Evolutionary conservation across 345 rosid genomes (phyloP).

Genomic region (Salix arbutifolia): DNA sequence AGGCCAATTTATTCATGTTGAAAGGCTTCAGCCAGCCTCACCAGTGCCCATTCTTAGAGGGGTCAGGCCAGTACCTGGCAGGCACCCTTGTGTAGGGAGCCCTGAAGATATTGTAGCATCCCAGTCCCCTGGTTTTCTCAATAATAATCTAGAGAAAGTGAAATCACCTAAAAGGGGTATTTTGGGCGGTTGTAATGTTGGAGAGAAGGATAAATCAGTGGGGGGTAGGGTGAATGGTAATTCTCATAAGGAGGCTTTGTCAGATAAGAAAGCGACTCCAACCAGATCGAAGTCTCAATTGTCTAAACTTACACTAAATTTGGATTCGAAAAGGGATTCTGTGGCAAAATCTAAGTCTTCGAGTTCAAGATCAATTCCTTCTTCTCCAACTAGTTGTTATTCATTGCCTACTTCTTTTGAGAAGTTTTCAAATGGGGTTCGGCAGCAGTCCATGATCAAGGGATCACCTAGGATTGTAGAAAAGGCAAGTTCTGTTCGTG

Average conservation of each 20-base stretch:
- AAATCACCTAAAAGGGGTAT: slow-evolving; percentile 35
- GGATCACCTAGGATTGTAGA: slow-evolving; percentile 46
- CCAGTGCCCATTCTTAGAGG: slow-evolving; percentile 91
- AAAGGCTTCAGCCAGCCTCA: slow-evolving; percentile 80
- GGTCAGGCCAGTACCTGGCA: slow-evolving; percentile 93
- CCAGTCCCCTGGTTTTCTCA: slow-evolving; percentile 67
- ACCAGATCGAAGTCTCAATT: slow-evolving; percentile 57
- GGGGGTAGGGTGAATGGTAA: slow-evolving; percentile 45
- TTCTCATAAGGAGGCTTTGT: slow-evolving; percentile 45
- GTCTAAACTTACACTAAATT: slow-evolving; percentile 33
- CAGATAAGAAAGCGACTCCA: slow-evolving; percentile 35
- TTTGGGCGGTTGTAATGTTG: slow-evolving; percentile 16
- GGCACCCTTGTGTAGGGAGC: slow-evolving; percentile 87
- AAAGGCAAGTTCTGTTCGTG: slow-evolving; percentile 46
- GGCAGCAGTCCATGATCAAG: slow-evolving; percentile 61
- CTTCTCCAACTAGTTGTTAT: slow-evolving; percentile 83
- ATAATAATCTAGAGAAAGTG: slow-evolving; percentile 39
- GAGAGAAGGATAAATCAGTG: slow-evolving; percentile 48
- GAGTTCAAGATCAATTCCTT: slow-evolving; percentile 75
- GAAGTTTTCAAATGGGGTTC: slow-evolving; percentile 74
- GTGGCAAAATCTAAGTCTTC: slow-evolving; percentile 48
- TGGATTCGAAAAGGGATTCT: slow-evolving; percentile 60
- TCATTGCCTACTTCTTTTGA: slow-evolving; percentile 86
- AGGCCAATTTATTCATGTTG: slow-evolving; percentile 95
- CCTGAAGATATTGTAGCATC: slow-evolving; percentile 96